Base-by-base conservation (phyloP, 2,329 filamentous ascomycete species). In the Colletotrichum euphorbiae region DNA sequence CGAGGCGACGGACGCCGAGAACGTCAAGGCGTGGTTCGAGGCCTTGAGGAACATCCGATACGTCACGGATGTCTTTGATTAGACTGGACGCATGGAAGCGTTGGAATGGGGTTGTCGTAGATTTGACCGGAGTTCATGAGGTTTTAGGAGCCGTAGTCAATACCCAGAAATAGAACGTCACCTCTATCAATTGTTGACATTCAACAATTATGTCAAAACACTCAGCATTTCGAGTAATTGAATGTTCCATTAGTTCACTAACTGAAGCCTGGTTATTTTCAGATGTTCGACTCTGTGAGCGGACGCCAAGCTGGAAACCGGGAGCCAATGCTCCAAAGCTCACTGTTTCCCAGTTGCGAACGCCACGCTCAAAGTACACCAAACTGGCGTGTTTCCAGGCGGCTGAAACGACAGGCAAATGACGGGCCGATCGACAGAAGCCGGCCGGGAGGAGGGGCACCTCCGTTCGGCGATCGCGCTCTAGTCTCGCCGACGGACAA, bases 11-110 rank as follows among this genome's bases (percentile, higher is more conserved):
- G 77, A 73, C 1, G 77, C 82, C 24, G 81, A 84, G 62, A 76
- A 78, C 61, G 80, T 80, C 1, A 74, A 77, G 60, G 77, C 76
- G 61, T 86, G 83, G 83, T 85, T 86, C 71, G 82, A 86, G 43
- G 78, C 77, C 33, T 71, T 84, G 62, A 76, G 82, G 67, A 88
- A 89, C 67, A 83, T 85, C 75, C 78, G 88, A 17, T 90, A 86
- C 72, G 84, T 86, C n/a, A 87, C 84, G 2, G 88, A 90, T 78
- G 87, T 90, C 15, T 90, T 90, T 80, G 85, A 87, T 71, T 87
- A 57, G 17, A n/a, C 6, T 21, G 12, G 8, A 4, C 24, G 48
- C 15, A 15, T 62, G 7, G 7, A n/a, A 28, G 17, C 6, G 2
- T 19, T 1, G 50, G 48, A 9, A 11, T 2, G 40, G 28, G 9